Conservation (phyloP, 345 rosid genomes). For the Moringa oleifera region DNA sequence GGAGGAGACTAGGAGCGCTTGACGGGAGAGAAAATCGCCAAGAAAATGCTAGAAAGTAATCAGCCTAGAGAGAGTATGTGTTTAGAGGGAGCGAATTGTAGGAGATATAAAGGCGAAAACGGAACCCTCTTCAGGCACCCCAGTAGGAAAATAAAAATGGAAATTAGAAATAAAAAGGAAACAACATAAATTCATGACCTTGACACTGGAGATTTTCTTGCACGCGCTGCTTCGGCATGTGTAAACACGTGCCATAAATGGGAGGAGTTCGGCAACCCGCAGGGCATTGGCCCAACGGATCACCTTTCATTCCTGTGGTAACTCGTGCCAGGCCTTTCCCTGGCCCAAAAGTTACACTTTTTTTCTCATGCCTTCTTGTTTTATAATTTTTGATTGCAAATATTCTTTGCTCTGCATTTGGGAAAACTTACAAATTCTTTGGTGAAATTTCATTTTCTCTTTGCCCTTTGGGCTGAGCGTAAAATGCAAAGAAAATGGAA, state of each 20-base stretch:
- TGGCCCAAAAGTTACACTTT: too few relatives aligned
- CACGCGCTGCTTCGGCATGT: background rate
- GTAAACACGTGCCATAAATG: background rate
- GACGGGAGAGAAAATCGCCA: constrained; percentile 37
- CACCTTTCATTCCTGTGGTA: too few relatives aligned
- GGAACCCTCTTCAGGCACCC: constrained; percentile 6
- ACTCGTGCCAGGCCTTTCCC: too few relatives aligned
- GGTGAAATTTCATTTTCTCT: too few relatives aligned
- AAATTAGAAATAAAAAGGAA: background rate
- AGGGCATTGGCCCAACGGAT: background rate
- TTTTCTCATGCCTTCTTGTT: too few relatives aligned
- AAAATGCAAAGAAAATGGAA: too few relatives aligned
- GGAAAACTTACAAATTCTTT: too few relatives aligned
- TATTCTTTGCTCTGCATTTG: too few relatives aligned
- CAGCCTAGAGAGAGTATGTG: constrained; percentile 28
- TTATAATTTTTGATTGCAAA: too few relatives aligned
- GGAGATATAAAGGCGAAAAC: constrained; percentile 8
- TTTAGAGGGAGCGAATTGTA: constrained; percentile 16
- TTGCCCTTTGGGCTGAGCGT: too few relatives aligned
- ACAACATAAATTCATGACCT: background rate
- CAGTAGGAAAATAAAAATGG: background rate
- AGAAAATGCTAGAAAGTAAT: constrained; percentile 43
- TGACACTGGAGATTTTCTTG: background rate
- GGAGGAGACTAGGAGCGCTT: constrained; percentile 20
- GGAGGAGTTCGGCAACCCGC: background rate